phyloP scores from a whole-genome alignment of 2,329 filamentous ascomycete genomes.

The Massarina eburnea region DNA sequence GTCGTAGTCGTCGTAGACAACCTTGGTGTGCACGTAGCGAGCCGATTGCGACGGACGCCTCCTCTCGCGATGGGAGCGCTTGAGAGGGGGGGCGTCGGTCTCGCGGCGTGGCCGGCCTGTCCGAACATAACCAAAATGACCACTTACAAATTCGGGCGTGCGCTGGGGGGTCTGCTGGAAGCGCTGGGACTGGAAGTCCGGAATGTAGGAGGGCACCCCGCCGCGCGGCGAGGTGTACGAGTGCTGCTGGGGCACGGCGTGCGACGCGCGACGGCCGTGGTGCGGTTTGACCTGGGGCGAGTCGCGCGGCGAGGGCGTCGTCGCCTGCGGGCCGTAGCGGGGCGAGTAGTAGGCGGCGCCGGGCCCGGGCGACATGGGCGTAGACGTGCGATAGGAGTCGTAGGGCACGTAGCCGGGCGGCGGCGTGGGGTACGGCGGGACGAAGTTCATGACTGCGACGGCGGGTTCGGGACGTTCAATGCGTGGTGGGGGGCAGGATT shows the following conservation, averaged over 20 bases:
- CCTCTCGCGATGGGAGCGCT: conserved; percentile 46
- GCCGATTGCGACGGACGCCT: conserved; percentile 54
- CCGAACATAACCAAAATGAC: conserved; percentile 51
- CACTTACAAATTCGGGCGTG: conserved; percentile 67
- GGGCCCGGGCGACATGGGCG: conserved; percentile 51
- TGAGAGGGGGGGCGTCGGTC: conserved; percentile 42
- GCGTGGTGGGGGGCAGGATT: conserved; percentile 6
- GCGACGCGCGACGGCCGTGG: conserved; percentile 60
- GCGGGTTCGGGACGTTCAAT: conserved; percentile 7
- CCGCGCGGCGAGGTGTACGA: conserved; percentile 39
- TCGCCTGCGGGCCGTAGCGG: conserved; percentile 51
- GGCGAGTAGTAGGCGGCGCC: conserved; percentile 56
- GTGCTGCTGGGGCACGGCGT: conserved; percentile 50
- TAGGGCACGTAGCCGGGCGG: conserved; percentile 42
- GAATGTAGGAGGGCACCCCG: conserved; percentile 47
- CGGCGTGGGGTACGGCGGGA: conserved; percentile 36
- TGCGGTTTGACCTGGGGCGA: conserved; percentile 53
- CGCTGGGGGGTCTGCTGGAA: conserved; percentile 54
- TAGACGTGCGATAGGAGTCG: conserved; percentile 32
- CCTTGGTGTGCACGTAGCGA: conserved; percentile 59
- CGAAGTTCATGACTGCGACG: conserved; percentile 34
- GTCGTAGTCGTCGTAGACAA: conserved; percentile 57
- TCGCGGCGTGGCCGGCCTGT: conserved; percentile 44
- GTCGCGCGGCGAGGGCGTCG: conserved; percentile 50
- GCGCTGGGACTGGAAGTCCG: conserved; percentile 43